A percentile compares a stretch with the other conserved stretches of the same genome.
Evolutionary conservation across 306 rosid genomes (phyloP).

Genomic region (Prunus armeniaca): DNA sequence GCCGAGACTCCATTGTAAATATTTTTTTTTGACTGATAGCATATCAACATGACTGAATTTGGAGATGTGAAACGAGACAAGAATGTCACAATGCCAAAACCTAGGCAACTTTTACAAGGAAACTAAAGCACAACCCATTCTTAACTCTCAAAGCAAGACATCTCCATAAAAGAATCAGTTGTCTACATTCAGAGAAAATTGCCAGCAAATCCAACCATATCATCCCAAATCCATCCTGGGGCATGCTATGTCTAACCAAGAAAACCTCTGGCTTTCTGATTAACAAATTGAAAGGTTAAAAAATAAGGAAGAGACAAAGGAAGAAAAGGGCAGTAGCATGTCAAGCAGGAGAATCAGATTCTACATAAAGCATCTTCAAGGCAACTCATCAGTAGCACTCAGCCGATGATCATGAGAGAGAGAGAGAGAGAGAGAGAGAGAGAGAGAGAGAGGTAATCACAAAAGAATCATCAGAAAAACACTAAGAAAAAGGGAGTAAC

Average conservation of each 20-base stretch:
- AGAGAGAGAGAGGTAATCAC: background rate
- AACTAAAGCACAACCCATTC: background rate
- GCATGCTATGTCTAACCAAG: background rate
- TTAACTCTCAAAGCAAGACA: background rate
- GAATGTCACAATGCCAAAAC: background rate
- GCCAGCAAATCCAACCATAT: background rate
- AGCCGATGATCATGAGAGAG: background rate
- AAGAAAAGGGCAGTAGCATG: background rate
- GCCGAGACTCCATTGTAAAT: too few relatives aligned
- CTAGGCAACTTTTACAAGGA: background rate
- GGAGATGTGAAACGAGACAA: background rate
- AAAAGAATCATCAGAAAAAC: background rate
- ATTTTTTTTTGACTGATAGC: too few relatives aligned
- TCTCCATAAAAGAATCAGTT: background rate
- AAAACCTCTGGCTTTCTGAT: too few relatives aligned
- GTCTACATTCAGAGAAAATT: background rate
- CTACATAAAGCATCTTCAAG: background rate
- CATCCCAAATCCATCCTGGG: background rate
- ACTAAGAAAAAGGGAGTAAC: background rate
- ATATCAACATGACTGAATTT: too few relatives aligned
- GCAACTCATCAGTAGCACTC: background rate
- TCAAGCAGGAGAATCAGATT: background rate
- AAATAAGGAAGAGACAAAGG: background rate
- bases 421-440: too few relatives aligned
- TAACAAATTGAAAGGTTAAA: too few relatives aligned